phyloP scores from a whole-genome alignment of 1,284 basidiomycete species.

The Pholiota adiposa region DNA sequence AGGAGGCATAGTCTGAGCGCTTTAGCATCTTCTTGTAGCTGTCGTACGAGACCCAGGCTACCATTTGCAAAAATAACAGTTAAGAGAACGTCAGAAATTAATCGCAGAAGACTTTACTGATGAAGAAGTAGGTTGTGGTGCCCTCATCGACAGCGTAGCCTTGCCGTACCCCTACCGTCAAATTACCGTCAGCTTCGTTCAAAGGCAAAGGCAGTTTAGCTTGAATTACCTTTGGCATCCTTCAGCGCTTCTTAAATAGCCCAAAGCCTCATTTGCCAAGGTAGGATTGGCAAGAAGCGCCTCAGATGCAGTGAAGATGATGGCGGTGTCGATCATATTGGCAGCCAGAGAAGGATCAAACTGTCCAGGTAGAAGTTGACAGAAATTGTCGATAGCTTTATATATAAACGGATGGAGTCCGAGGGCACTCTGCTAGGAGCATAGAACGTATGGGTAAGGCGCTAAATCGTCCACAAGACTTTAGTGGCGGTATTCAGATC shows the following conservation, averaged over 20 bases:
- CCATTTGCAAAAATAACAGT: background rate
- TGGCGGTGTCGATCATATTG: slow-evolving; percentile 1
- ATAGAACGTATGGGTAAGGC: no score
- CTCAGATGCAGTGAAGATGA: slow-evolving; percentile 7
- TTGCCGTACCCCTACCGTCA: background rate
- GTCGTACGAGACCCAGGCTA: slow-evolving; percentile 6
- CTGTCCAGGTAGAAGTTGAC: background rate
- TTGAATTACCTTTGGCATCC: slow-evolving; percentile 4
- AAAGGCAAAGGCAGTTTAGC: background rate
- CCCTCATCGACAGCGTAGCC: slow-evolving; percentile 7
- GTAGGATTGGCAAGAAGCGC: slow-evolving; percentile 5
- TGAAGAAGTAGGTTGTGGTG: slow-evolving; percentile 2
- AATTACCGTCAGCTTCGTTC: background rate
- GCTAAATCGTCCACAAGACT: background rate
- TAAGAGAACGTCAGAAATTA: background rate
- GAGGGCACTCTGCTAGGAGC: background rate
- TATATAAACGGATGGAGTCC: background rate
- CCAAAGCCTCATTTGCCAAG: background rate
- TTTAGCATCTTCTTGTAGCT: slow-evolving; percentile 1
- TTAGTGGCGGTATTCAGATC: no score
- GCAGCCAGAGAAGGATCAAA: background rate
- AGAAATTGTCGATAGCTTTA: background rate
- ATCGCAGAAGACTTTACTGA: background rate
- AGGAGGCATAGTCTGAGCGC: background rate
- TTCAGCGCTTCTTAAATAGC: background rate